Percentiles rank a stretch among this genome's conserved stretches.
phyloP scores from a whole-genome alignment of 2,329 filamentous ascomycete genomes.

The Parastagonospora nodorum region DNA sequence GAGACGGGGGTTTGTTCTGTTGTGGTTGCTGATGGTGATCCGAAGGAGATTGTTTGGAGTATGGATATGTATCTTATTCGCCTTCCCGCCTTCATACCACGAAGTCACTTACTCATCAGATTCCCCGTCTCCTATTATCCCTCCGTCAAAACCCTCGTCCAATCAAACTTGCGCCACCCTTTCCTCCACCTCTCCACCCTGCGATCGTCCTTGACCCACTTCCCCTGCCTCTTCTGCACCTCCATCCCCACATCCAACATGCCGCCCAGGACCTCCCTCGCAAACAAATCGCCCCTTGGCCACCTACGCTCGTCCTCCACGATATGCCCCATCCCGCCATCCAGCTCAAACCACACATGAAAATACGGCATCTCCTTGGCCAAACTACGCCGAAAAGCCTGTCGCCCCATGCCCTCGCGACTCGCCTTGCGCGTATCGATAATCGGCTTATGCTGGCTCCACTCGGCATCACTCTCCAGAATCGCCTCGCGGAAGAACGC shows the following conservation, averaged over 20 bases:
- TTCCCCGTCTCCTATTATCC: constrained; percentile 19
- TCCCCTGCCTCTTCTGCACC: constrained; percentile 85
- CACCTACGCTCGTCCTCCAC: constrained; percentile 85
- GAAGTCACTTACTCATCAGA: not conserved
- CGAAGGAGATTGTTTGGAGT: not conserved
- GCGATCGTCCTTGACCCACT: constrained; percentile 73
- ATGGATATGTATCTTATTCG: not conserved
- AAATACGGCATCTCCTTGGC: constrained; percentile 99
- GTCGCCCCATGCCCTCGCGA: constrained; percentile 71
- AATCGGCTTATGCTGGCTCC: constrained; percentile 92
- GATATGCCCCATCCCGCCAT: constrained; percentile 90
- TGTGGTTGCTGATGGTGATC: not conserved
- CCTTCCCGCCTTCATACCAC: not conserved
- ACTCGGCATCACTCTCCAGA: constrained; percentile 84
- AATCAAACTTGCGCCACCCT: constrained; percentile 92
- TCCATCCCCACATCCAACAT: constrained; percentile 86
- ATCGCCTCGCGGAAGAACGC: constrained; percentile 97
- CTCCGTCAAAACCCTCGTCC: constrained; percentile 69
- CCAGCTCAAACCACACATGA: constrained; percentile 90
- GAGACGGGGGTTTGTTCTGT: not conserved
- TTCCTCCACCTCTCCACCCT: constrained; percentile 80
- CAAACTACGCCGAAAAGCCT: constrained; percentile 80
- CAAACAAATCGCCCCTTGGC: constrained; percentile 92
- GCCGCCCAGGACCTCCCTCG: constrained; percentile 86
- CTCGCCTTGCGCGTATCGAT: constrained; percentile 77